Evolutionary conservation across 2,329 filamentous ascomycete species (phyloP), one percentile per base, ranked within the genome.

Genomic region (Zelopaecilomyces penicillatus): DNA sequence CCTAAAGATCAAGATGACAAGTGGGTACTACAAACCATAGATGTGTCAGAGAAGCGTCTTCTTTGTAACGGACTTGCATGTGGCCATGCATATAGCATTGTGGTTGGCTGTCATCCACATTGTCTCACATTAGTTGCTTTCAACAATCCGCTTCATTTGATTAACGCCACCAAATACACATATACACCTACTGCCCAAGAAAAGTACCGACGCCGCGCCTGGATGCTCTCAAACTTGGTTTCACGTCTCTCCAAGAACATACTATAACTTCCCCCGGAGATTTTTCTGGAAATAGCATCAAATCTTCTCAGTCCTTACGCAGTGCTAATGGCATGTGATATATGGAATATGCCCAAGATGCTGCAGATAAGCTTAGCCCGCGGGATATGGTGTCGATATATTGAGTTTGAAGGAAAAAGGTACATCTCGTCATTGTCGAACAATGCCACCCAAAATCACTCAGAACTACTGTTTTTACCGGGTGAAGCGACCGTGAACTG

Each of bases 351-450:
- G 29, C 8, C 26, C 5, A 27, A 11, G 30, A 37, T 31, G 30
- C 9, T 19, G 10, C 30, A 11, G 11, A 41, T 12, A 39, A 44
- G 36, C 26, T 32, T 30, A 12, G 26, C 28, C 36, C 12, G 29
- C 28, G 32, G 19, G 7, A 41, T 45, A 41, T 45, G 38, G 43
- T 41, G 28, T 41, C 12, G 39, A 6, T 41, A 32, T 39, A 11
- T 45, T 38, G 38, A 41, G 31, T 45, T 45, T 37, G 38, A 45
- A 28, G 43, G 43, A n/a, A 36, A 9, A 8, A 5, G 29, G 5
- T 45, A 45, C 19, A 31, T 45, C 32, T 41, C 43, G 11, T 41
- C 37, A 30, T 29, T 45, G 26, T 45, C 43, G 11, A 45, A 45
- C 31, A n/a, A 26, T 41, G 26, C 26, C 19, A 34, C 27, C 32